Evolutionary conservation across 192 early-diverging fungal species (phyloP).

Genomic region (Dissophora globulifera): DNA sequence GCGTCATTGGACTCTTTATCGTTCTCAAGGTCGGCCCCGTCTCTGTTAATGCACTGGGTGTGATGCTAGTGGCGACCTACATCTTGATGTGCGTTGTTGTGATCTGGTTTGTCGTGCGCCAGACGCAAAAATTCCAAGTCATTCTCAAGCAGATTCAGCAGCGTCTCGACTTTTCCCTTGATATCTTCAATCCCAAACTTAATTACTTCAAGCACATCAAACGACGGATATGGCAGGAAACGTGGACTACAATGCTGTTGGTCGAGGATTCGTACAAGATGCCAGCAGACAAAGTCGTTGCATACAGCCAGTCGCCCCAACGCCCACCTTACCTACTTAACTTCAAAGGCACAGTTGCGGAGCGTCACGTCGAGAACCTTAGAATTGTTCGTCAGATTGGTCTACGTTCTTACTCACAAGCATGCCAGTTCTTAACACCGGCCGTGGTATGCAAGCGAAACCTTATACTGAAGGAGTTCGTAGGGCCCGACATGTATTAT

Average conservation of each 20-base stretch:
- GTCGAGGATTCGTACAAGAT: constrained; percentile 68
- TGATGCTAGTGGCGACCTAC: constrained; percentile 56
- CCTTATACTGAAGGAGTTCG: constrained; percentile 59
- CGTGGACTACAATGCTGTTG: constrained; percentile 71
- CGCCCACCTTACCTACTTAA: constrained; percentile 76
- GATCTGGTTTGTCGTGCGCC: constrained; percentile 53
- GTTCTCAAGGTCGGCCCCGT: constrained; percentile 55
- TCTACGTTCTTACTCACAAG: constrained; percentile 55
- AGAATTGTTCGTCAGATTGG: constrained; percentile 68
- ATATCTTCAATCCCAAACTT: constrained; percentile 59
- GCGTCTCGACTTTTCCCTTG: constrained; percentile 58
- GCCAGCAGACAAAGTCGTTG: constrained; percentile 59
- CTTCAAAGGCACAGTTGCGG: constrained; percentile 70
- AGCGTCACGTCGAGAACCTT: constrained; percentile 75
- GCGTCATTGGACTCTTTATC: constrained; percentile 65
- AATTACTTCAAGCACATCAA: constrained; percentile 57
- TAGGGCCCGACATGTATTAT: constrained; percentile 76
- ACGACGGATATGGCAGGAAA: constrained; percentile 74
- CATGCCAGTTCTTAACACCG: constrained; percentile 51
- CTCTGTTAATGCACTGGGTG: constrained; percentile 56
- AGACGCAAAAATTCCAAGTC: constrained; percentile 50
- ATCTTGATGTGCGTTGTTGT: constrained; percentile 51
- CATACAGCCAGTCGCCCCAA: constrained; percentile 60
- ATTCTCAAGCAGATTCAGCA: constrained; percentile 60
- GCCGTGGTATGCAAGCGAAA: constrained; percentile 35